Evolutionary conservation across 2,329 filamentous ascomycete species (phyloP).

Genomic region (Fusarium foetens): DNA sequence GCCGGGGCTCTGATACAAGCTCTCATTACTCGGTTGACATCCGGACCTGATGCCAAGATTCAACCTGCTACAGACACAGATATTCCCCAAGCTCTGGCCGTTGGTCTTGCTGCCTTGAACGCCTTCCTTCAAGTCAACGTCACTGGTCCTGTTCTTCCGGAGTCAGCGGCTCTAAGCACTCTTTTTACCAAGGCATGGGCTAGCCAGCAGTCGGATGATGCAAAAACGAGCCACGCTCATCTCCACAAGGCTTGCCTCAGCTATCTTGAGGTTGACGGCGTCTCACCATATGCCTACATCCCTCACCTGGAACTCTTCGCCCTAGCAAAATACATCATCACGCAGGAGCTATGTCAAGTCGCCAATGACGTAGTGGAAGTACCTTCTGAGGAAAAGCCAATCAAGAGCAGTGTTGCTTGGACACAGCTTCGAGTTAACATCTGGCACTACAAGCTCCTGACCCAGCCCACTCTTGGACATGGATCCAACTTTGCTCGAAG

Average conservation of each 20-base stretch:
- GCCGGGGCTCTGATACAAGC: slow-evolving; percentile 37
- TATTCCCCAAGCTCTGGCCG: slow-evolving; percentile 37
- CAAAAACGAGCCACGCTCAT: slow-evolving; percentile 45
- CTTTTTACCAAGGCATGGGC: slow-evolving; percentile 55
- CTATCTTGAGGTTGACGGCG: slow-evolving; percentile 81
- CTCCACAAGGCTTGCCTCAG: slow-evolving; percentile 70
- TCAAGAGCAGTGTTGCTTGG: slow-evolving; percentile 65
- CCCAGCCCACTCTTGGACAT: slow-evolving; percentile 64
- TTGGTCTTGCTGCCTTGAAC: slow-evolving; percentile 63
- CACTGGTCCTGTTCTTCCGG: slow-evolving; percentile 80
- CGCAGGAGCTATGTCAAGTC: slow-evolving; percentile 38
- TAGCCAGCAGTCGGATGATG: slow-evolving; percentile 14
- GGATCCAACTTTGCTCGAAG: slow-evolving; percentile 66
- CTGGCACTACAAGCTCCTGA: slow-evolving; percentile 70
- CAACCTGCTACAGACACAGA: slow-evolving; percentile 5
- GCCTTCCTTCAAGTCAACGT: slow-evolving; percentile 88
- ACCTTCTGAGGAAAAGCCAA: slow-evolving; percentile 47
- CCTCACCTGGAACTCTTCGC: slow-evolving; percentile 86
- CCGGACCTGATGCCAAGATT: slow-evolving; percentile 4
- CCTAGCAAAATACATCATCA: slow-evolving; percentile 69
- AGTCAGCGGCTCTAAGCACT: slow-evolving; percentile 45
- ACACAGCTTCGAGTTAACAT: slow-evolving; percentile 77
- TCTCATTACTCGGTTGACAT: slow-evolving; percentile 26
- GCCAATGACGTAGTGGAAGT: slow-evolving; percentile 41
- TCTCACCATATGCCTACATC: slow-evolving; percentile 85